phyloP scores from a whole-genome alignment of 1,284 basidiomycete species.

The Leccinum cinnamomeum region DNA sequence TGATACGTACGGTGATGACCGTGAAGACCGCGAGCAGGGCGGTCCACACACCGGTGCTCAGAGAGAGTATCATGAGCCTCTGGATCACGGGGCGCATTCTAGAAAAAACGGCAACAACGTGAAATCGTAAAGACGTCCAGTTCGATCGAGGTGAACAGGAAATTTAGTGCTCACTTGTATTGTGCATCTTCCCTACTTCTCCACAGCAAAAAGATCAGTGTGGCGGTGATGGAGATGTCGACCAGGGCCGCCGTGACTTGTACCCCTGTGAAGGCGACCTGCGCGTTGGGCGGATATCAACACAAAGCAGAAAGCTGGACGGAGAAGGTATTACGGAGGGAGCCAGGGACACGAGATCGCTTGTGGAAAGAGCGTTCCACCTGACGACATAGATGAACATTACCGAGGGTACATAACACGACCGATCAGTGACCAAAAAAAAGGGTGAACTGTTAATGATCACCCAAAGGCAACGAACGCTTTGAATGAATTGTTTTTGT shows the following conservation, averaged over 20 bases:
- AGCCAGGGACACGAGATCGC: conserved; percentile 11
- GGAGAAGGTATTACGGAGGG: conserved; percentile 11
- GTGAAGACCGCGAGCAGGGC: conserved; percentile 20
- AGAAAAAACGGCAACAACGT: not conserved
- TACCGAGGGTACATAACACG: not conserved
- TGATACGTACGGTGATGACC: conserved; percentile 18
- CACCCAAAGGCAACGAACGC: conserved; percentile 21
- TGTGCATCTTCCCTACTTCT: conserved; percentile 22
- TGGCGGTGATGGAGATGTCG: conserved; percentile 21
- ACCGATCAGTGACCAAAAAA: not conserved
- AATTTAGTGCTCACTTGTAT: conserved; percentile 7
- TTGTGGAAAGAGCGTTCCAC: conserved; percentile 15
- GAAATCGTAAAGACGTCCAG: not conserved
- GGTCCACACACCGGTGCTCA: conserved; percentile 24
- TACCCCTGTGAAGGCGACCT: conserved; percentile 17
- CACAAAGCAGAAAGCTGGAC: not conserved
- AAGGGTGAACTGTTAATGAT: not conserved
- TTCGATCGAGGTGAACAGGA: not conserved
- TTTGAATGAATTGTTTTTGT: conserved; percentile 12
- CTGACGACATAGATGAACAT: conserved; percentile 12
- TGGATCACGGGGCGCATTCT: conserved; percentile 25
- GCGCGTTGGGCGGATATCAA: not conserved
- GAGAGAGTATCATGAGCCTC: conserved; percentile 21
- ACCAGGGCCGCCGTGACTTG: conserved; percentile 17
- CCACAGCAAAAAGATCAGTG: conserved; percentile 15